A percentile compares a stretch with the other conserved stretches of the same genome.
Conservation (phyloP, 2,329 filamentous ascomycete species). For the Microdochium trichocladiopsis region DNA sequence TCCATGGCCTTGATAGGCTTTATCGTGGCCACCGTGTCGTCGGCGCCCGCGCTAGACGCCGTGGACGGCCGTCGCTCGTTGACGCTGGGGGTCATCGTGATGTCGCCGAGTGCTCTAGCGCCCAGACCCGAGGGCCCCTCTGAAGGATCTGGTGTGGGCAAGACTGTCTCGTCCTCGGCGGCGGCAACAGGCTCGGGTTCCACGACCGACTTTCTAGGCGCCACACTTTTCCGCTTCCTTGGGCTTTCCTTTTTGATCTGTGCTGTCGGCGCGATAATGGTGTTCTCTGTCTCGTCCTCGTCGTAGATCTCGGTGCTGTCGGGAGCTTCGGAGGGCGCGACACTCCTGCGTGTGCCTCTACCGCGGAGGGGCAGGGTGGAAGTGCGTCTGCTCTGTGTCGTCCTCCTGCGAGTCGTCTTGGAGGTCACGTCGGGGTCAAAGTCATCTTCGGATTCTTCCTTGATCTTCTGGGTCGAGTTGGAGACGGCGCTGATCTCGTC, state of each 20-base stretch:
- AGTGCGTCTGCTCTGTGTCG: conserved; percentile 24
- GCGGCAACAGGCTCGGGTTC: conserved; percentile 27
- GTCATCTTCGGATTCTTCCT: conserved; percentile 65
- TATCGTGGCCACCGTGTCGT: conserved; percentile 43
- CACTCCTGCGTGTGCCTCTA: conserved; percentile 34
- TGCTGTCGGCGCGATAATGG: not conserved
- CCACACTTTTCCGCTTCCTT: conserved; percentile 60
- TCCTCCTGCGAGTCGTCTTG: conserved; percentile 44
- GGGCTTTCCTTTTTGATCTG: conserved; percentile 51
- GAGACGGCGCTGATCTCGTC: conserved; percentile 44
- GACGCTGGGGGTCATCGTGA: conserved; percentile 54
- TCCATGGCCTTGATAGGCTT: conserved; percentile 72
- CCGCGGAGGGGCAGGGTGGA: conserved; percentile 7
- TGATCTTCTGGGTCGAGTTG: conserved; percentile 40
- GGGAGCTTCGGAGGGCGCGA: conserved; percentile 15
- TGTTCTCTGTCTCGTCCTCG: conserved; percentile 12
- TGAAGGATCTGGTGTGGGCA: conserved; percentile 47
- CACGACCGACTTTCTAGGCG: conserved; percentile 30
- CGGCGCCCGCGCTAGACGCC: conserved; percentile 10
- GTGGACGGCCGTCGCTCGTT: conserved; percentile 49
- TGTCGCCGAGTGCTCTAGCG: conserved; percentile 58
- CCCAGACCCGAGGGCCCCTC: conserved; percentile 18
- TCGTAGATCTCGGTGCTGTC: conserved; percentile 33
- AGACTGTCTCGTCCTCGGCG: conserved; percentile 23
- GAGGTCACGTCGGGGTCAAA: conserved; percentile 67